phyloP scores from a whole-genome alignment of 441 rosid species.

The Populus hybrid region DNA sequence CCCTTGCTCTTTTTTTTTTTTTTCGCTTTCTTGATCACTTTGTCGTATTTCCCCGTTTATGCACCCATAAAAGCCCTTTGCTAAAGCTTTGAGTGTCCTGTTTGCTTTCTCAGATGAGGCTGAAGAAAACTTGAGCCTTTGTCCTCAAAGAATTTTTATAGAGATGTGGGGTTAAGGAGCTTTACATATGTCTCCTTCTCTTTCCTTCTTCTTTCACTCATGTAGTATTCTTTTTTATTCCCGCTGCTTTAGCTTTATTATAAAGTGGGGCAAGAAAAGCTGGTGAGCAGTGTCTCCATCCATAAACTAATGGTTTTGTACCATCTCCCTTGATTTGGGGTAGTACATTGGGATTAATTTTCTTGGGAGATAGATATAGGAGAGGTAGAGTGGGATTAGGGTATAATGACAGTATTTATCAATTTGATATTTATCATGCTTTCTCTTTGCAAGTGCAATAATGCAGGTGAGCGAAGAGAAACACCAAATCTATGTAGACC shows the following conservation, averaged over 20 bases:
- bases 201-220: conserved; percentile 29
- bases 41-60: conserved; percentile 40
- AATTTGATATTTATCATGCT: background rate
- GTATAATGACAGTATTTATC: background rate
- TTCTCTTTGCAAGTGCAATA: conserved; percentile 28
- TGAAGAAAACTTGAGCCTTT: conserved; percentile 34
- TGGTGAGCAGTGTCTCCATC: conserved; percentile 40
- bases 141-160: conserved; percentile 38
- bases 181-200: conserved; percentile 31
- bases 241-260: conserved; percentile 76
- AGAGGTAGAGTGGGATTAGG: conserved; percentile 17
- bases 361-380: conserved; percentile 1
- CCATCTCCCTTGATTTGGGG: conserved; percentile 41
- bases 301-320: conserved; percentile 24
- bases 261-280: conserved; percentile 77
- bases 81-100: conserved; percentile 29
- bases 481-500: conserved; percentile 6
- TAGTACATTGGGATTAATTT: conserved; percentile 39
- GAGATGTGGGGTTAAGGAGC: conserved; percentile 41
- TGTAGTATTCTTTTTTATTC: conserved; percentile 46
- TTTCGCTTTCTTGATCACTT: conserved; percentile 31
- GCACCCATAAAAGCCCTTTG: conserved; percentile 44
- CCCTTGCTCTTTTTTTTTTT: conserved; percentile 14
- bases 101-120: conserved; percentile 57
- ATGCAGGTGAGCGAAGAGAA: conserved; percentile 16